Evolutionary conservation across 148 eudicot species (phyloP).

Genomic region (Linanthus parryae): DNA sequence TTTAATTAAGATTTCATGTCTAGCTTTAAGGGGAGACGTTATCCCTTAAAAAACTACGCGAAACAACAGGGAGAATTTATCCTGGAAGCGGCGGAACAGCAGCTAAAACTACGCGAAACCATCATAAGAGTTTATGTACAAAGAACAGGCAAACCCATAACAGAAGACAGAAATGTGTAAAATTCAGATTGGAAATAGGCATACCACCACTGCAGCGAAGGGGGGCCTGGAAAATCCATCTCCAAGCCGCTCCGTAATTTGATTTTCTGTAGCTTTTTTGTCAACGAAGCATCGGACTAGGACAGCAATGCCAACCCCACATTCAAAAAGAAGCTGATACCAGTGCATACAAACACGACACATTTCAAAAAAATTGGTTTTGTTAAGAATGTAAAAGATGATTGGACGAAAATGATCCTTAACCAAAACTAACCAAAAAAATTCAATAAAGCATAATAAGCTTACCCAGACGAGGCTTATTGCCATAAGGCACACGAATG

Average conservation of each 20-base stretch:
- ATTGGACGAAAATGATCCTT: neutral
- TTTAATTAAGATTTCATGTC: too few relatives aligned
- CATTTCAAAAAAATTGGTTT: neutral
- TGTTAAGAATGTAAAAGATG: neutral
- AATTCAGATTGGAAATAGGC: neutral
- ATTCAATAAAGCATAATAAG: constrained; percentile 8
- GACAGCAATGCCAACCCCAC: constrained; percentile 75
- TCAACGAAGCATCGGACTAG: constrained; percentile 79
- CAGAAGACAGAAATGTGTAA: constrained; percentile 2
- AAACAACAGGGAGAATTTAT: too few relatives aligned
- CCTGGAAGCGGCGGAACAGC: too few relatives aligned
- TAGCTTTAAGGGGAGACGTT: too few relatives aligned
- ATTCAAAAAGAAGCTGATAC: constrained; percentile 69
- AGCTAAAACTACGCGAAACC: too few relatives aligned
- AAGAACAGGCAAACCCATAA: neutral
- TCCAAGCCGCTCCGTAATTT: constrained; percentile 75
- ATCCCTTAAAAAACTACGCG: too few relatives aligned
- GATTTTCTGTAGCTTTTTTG: constrained; percentile 44
- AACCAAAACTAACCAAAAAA: constrained; percentile 3
- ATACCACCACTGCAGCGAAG: constrained; percentile 85
- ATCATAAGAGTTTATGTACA: too few relatives aligned
- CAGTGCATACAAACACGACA: constrained; percentile 1
- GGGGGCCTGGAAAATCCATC: constrained; percentile 85
- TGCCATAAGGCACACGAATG: constrained; percentile 85
- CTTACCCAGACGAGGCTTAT: constrained; percentile 86